A percentile compares a stretch with the other conserved stretches of the same genome.
phyloP scores from a whole-genome alignment of 164 flowering plant genomes.

The Dillenia turbinata region DNA sequence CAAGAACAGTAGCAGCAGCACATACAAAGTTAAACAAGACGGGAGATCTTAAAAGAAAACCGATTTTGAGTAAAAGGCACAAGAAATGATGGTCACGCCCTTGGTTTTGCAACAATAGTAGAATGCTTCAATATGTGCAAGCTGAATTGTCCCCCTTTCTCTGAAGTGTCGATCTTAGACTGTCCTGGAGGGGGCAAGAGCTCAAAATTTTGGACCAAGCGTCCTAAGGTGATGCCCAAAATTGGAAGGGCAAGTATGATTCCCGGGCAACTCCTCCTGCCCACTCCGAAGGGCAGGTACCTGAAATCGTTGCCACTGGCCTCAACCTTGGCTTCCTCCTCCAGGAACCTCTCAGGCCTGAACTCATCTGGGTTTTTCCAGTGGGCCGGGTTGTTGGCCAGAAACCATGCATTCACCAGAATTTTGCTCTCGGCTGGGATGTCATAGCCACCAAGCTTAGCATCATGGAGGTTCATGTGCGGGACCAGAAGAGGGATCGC shows the following conservation, averaged over 20 bases:
- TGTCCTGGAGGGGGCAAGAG: conserved; percentile 85
- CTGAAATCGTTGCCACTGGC: conserved; percentile 86
- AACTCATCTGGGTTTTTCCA: conserved; percentile 85
- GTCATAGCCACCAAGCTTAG: conserved; percentile 75
- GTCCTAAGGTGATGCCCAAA: conserved; percentile 79
- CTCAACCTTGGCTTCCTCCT: conserved; percentile 80
- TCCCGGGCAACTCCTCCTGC: conserved; percentile 91
- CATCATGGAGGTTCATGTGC: conserved; percentile 90
- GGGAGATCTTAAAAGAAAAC: too few species aligned
- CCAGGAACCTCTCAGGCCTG: conserved; percentile 81
- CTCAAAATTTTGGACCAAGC: conserved; percentile 85
- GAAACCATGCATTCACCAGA: conserved; percentile 92
- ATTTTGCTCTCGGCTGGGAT: conserved; percentile 93
- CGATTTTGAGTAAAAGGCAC: too few species aligned
- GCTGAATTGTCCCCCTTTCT: conserved; percentile 93
- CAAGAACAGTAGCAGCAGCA: too few species aligned
- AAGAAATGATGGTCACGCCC: conserved; percentile 14
- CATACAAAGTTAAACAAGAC: too few species aligned
- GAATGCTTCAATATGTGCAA: conserved; percentile 87
- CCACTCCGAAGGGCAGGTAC: conserved; percentile 83
- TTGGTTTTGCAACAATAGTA: conserved; percentile 79
- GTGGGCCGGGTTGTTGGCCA: conserved; percentile 70
- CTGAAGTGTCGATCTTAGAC: conserved; percentile 58
- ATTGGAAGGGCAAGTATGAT: conserved; percentile 85
- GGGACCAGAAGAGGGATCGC: conserved; percentile 93